Percentiles rank a stretch among this genome's conserved stretches.
These are phyloP conservation scores for Dillenia suffruticosa DNA, from an alignment of 164 flowering plant species.

Conservation along the genomic window DNA sequence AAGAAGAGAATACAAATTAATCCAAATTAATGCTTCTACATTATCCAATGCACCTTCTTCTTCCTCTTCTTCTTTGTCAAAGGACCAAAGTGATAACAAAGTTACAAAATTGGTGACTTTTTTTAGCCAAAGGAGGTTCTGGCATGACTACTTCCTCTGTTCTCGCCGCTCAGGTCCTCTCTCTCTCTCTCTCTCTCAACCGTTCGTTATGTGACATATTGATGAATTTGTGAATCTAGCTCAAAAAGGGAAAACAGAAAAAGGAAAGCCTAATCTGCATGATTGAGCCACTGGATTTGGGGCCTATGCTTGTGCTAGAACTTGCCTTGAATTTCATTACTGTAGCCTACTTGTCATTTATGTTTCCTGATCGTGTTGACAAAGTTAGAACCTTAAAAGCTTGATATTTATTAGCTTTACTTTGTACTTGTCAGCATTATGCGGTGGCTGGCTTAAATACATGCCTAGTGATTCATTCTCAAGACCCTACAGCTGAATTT, in stretches of 20 bases:
- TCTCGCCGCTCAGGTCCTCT: slow-evolving; percentile 77
- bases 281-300: too few relatives aligned
- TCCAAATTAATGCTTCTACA: too few relatives aligned
- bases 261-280: too few relatives aligned
- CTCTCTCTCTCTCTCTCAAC: not conserved
- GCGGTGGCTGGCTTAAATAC: slow-evolving; percentile 70
- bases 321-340: too few relatives aligned
- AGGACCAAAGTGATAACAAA: not conserved
- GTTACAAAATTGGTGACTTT: slow-evolving; percentile 65
- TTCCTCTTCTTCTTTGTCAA: not conserved
- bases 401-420: not conserved
- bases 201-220: not conserved
- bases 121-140: slow-evolving; percentile 95
- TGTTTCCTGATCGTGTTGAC: too few relatives aligned
- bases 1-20: too few relatives aligned
- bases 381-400: too few relatives aligned
- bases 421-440: slow-evolving; percentile 51
- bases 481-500: slow-evolving; percentile 81
- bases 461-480: slow-evolving; percentile 79
- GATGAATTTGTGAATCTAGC: too few relatives aligned
- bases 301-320: too few relatives aligned
- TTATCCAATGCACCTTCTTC: too few relatives aligned
- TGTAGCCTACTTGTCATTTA: too few relatives aligned
- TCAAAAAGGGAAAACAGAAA: too few relatives aligned
- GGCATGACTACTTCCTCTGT: slow-evolving; percentile 87